Evolutionary conservation across 495 filamentous ascomycete genomes (phyloP).

Genomic region (Penicillium cinerascens): DNA sequence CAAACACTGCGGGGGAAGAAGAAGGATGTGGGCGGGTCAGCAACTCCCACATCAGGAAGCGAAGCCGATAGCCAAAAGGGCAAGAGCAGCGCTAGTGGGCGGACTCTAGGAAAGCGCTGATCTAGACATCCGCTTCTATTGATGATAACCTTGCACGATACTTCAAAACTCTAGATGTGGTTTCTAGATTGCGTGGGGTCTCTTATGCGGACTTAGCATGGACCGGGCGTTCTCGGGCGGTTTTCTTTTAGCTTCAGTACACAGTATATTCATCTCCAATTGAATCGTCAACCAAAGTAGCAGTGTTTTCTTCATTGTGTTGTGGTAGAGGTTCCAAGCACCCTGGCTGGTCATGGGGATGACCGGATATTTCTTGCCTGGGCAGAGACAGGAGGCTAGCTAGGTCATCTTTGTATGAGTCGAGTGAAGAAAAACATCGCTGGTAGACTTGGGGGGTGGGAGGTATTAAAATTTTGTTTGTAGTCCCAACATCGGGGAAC

Average conservation of each 20-base stretch:
- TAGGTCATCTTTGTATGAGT: too few species aligned
- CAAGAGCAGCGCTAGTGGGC: slow-evolving; percentile 19
- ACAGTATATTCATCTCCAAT: neutral
- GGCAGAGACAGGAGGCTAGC: too few species aligned
- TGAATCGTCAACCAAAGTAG: neutral
- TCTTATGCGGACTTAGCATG: slow-evolving; percentile 29
- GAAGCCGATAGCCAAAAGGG: slow-evolving; percentile 30
- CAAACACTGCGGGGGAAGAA: slow-evolving; percentile 73
- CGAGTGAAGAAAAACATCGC: too few species aligned
- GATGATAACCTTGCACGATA: slow-evolving; percentile 8
- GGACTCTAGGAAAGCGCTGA: slow-evolving; percentile 26
- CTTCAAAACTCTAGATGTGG: slow-evolving; percentile 9
- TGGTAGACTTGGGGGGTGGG: too few species aligned
- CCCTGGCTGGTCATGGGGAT: too few species aligned
- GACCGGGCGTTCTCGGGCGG: slow-evolving; percentile 22
- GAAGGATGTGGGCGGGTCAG: slow-evolving; percentile 43
- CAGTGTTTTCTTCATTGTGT: too few species aligned
- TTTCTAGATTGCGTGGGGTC: slow-evolving; percentile 12
- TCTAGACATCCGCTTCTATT: neutral
- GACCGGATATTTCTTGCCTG: too few species aligned
- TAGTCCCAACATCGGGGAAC: too few species aligned
- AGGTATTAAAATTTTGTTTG: too few species aligned
- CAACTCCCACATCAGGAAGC: slow-evolving; percentile 36
- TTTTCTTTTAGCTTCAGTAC: slow-evolving; percentile 2
- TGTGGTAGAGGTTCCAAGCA: too few species aligned